These are phyloP conservation scores for Lojkania enalia DNA, from an alignment of 2,329 filamentous ascomycete genomes.

Conservation along the genomic window DNA sequence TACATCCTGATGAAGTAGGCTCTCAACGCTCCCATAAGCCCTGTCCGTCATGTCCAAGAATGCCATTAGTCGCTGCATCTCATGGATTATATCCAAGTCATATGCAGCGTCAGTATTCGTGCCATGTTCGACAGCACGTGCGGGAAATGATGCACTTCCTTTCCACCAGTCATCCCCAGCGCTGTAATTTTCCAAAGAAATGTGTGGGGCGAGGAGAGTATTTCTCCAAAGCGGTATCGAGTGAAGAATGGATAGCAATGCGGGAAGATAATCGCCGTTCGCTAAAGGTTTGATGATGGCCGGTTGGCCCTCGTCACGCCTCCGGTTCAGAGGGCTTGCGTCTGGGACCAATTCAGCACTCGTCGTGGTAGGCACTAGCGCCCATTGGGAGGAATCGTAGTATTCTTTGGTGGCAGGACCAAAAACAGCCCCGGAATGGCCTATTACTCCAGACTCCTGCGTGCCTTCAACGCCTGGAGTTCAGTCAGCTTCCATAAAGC, in stretches of 20 bases:
- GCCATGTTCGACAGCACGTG: constrained; percentile 54
- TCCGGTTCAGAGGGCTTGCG: constrained; percentile 55
- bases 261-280: constrained; percentile 58
- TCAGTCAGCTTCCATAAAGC: constrained; percentile 22
- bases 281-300: constrained; percentile 61
- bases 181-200: constrained; percentile 56
- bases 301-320: constrained; percentile 54
- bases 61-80: constrained; percentile 64
- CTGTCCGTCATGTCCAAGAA: constrained; percentile 62
- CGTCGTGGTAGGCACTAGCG: constrained; percentile 55
- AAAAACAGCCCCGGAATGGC: constrained; percentile 50
- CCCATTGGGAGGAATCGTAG: constrained; percentile 61
- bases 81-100: constrained; percentile 53
- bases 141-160: constrained; percentile 55
- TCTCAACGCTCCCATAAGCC: constrained; percentile 61
- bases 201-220: constrained; percentile 55
- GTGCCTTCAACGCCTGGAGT: constrained; percentile 27
- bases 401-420: constrained; percentile 58
- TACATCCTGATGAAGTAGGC: constrained; percentile 51
- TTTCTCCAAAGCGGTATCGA: constrained; percentile 63
- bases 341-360: constrained; percentile 59
- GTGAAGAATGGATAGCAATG: constrained; percentile 64
- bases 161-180: constrained; percentile 65
- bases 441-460: constrained; percentile 61
- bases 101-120: constrained; percentile 31